Conservation (phyloP, 441 rosid genomes). For the Viola pubescens region DNA sequence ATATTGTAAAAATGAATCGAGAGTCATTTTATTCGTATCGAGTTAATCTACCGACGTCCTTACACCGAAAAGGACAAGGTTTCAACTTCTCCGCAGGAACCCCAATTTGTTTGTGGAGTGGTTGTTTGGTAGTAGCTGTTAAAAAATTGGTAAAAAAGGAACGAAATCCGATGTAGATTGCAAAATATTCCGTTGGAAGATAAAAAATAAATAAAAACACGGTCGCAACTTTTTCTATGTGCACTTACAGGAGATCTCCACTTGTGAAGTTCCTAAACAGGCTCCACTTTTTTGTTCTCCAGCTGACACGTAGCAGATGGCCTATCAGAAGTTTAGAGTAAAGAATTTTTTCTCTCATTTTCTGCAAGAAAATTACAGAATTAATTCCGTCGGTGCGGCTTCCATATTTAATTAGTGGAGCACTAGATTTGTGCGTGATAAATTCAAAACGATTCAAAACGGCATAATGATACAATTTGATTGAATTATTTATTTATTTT, state of each 20-base stretch:
- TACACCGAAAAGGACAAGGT: background rate
- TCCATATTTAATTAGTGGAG: no score
- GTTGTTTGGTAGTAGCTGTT: background rate
- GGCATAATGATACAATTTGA: no score
- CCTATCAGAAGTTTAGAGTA: background rate
- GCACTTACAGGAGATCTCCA: conserved; percentile 19
- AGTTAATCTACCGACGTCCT: no score
- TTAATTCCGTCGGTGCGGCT: no score
- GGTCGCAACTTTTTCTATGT: conserved; percentile 1
- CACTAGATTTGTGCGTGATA: no score
- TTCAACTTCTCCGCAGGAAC: background rate
- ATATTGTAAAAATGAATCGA: no score
- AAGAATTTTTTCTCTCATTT: background rate
- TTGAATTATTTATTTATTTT: no score
- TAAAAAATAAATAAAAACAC: background rate
- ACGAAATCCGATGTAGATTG: conserved; percentile 17
- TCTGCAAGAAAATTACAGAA: no score
- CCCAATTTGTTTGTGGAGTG: background rate
- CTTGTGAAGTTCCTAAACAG: conserved; percentile 19
- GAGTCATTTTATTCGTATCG: no score
- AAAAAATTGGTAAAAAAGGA: background rate
- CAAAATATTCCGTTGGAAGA: background rate
- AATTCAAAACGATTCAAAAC: no score
- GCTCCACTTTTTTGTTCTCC: background rate
- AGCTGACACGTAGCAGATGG: conserved; percentile 1